Evolutionary conservation across 768 basidiomycete genomes (phyloP).

Genomic region (Mycena kentingensis): DNA sequence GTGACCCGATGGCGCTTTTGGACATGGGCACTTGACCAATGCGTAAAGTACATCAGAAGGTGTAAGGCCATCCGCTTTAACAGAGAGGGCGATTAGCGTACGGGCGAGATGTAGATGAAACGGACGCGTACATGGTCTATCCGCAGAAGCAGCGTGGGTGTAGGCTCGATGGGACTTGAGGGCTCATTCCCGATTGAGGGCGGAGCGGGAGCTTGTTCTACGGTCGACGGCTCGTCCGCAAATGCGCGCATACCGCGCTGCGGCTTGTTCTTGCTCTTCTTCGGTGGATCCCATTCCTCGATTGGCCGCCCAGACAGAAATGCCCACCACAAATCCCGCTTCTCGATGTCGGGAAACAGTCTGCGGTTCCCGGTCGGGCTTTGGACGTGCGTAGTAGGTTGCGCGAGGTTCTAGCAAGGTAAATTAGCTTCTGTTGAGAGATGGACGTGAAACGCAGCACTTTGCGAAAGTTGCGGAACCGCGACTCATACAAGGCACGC

Average conservation of each 20-base stretch:
- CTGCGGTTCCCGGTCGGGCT: slow-evolving; percentile 31
- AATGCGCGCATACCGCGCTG: slow-evolving; percentile 41
- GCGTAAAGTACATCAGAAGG: slow-evolving; percentile 79
- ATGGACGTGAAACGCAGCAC: slow-evolving; percentile 33
- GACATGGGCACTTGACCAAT: slow-evolving; percentile 73
- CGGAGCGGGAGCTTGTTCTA: slow-evolving; percentile 5
- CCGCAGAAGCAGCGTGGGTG: slow-evolving; percentile 53
- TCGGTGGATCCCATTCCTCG: slow-evolving; percentile 64
- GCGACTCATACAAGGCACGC: slow-evolving; percentile 56
- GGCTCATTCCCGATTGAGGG: slow-evolving; percentile 2
- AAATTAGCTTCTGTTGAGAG: slow-evolving; percentile 7
- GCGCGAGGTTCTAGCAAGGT: slow-evolving; percentile 58
- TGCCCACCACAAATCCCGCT: slow-evolving; percentile 80
- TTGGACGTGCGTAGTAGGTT: slow-evolving; percentile 57
- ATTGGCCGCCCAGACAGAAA: slow-evolving; percentile 72
- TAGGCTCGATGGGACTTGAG: slow-evolving; percentile 56
- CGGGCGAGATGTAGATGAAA: slow-evolving; percentile 3
- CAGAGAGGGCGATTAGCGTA: slow-evolving; percentile 17
- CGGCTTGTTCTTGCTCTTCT: slow-evolving; percentile 37
- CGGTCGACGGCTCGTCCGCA: slow-evolving; percentile 31
- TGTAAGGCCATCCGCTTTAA: slow-evolving; percentile 68
- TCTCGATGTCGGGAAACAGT: slow-evolving; percentile 67
- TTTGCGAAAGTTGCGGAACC: slow-evolving; percentile 68
- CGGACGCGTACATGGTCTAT: slow-evolving; percentile 66
- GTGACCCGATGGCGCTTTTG: slow-evolving; percentile 48